phyloP scores from a whole-genome alignment of 2,329 filamentous ascomycete genomes.

The Fusarium avenaceum region DNA sequence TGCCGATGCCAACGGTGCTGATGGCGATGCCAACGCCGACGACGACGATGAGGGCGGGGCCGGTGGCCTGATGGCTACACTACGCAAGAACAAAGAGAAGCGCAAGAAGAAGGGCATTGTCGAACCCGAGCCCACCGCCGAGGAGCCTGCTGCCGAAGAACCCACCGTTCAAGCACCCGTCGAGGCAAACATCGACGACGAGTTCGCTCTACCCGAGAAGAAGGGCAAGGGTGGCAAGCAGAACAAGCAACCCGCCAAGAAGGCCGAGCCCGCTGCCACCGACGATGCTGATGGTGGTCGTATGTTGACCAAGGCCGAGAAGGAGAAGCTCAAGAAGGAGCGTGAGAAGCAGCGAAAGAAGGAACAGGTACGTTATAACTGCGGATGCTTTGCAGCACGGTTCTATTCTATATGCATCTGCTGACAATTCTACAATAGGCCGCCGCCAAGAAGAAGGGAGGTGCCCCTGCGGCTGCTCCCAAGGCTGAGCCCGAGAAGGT shows the following conservation, averaged over 20 bases:
- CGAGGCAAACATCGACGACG: slow-evolving; percentile 86
- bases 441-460: slow-evolving; percentile 82
- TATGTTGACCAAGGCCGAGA: slow-evolving; percentile 96
- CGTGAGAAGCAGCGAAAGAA: slow-evolving; percentile 98
- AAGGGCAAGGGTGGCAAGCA: slow-evolving; percentile 72
- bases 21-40: slow-evolving; percentile 61
- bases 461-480: slow-evolving; percentile 47
- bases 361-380: slow-evolving; percentile 77
- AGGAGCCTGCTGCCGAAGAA: slow-evolving; percentile 76
- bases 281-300: slow-evolving; percentile 72
- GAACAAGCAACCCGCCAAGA: slow-evolving; percentile 56
- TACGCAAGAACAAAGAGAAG: slow-evolving; percentile 86
- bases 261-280: slow-evolving; percentile 64
- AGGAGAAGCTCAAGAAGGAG: slow-evolving; percentile 98
- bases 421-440: slow-evolving; percentile 57
- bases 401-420: slow-evolving; percentile 4
- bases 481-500: slow-evolving; percentile 49
- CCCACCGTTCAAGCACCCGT: slow-evolving; percentile 76
- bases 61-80: slow-evolving; percentile 81
- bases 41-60: slow-evolving; percentile 67
- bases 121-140: slow-evolving; percentile 66
- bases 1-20: slow-evolving; percentile 53
- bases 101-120: slow-evolving; percentile 88
- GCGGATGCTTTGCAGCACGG: not conserved
- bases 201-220: slow-evolving; percentile 87